These are phyloP conservation scores for Gossypium schwendimanii DNA, from an alignment of 441 rosid species.

Conservation along the genomic window DNA sequence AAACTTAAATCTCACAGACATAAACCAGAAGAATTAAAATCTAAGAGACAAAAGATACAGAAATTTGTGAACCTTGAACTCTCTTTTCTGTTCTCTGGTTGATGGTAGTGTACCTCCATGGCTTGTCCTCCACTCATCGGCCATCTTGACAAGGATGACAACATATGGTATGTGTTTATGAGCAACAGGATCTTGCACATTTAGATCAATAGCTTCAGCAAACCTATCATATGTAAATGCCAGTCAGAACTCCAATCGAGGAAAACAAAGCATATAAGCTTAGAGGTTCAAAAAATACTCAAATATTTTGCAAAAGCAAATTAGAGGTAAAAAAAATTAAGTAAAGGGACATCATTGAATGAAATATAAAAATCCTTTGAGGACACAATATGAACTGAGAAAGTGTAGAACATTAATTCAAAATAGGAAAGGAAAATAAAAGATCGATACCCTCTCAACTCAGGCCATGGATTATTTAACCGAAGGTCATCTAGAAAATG, in stretches of 20 bases:
- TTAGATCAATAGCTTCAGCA: conserved; percentile 69
- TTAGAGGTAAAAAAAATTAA: background rate
- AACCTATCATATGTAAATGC: conserved; percentile 35
- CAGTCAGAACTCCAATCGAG: conserved; percentile 15
- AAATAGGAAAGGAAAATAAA: conserved; percentile 2
- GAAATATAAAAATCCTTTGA: background rate
- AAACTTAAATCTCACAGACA: conserved; percentile 20
- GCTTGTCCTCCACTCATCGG: conserved; percentile 69
- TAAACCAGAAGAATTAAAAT: conserved; percentile 18
- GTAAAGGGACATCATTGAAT: background rate
- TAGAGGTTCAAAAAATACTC: background rate
- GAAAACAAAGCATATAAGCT: background rate
- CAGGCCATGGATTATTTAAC: conserved; percentile 91
- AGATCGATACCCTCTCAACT: conserved; percentile 53
- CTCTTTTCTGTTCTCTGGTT: conserved; percentile 74
- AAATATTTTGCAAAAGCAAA: background rate
- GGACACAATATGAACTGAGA: background rate
- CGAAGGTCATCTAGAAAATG: conserved; percentile 90
- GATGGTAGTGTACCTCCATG: conserved; percentile 69
- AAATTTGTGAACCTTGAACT: conserved; percentile 60
- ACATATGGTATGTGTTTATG: conserved; percentile 91
- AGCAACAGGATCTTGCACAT: conserved; percentile 54
- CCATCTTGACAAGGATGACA: conserved; percentile 71
- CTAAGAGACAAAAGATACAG: conserved; percentile 7
- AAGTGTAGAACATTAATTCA: background rate